Percentiles rank a stretch among this genome's conserved stretches.
These are phyloP conservation scores for Fusarium newnesense DNA, from an alignment of 2,329 filamentous ascomycete species.

Conservation along the genomic window DNA sequence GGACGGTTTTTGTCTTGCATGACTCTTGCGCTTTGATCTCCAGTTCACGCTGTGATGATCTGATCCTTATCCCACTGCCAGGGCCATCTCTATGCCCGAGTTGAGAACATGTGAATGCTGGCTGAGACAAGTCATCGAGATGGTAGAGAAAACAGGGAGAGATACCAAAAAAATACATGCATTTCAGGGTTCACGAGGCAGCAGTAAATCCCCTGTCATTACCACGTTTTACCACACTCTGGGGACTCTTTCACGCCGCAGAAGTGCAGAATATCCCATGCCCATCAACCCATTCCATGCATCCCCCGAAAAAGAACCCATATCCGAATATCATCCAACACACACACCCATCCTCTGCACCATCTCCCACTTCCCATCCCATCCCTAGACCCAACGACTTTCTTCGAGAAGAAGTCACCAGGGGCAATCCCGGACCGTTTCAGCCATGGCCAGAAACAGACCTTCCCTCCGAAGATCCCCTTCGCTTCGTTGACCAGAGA, in stretches of 20 bases:
- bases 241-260: slow-evolving; percentile 26
- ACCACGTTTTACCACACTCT: slow-evolving; percentile 30
- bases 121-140: background rate
- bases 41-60: background rate
- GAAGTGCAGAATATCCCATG: slow-evolving; percentile 10
- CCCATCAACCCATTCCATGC: slow-evolving; percentile 1
- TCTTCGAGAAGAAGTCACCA: background rate
- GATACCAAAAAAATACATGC: background rate
- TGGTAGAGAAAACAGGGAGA: background rate
- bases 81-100: background rate
- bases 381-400: slow-evolving; percentile 6
- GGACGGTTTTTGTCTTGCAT: slow-evolving; percentile 22
- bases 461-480: slow-evolving; percentile 21
- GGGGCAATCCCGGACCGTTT: slow-evolving; percentile 26
- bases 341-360: background rate
- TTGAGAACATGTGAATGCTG: background rate
- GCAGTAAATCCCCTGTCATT: slow-evolving; percentile 15
- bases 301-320: background rate
- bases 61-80: background rate
- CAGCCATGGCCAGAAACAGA: slow-evolving; percentile 39
- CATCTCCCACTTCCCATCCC: background rate
- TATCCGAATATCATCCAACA: slow-evolving; percentile 12
- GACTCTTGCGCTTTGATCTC: slow-evolving; percentile 28
- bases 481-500: slow-evolving; percentile 36
- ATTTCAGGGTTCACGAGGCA: slow-evolving; percentile 20